A percentile compares a stretch with the other conserved stretches of the same genome.
Evolutionary conservation across 805 yeast genomes (phyloP).

Genomic region (Schizosaccharomyces octosporus): DNA sequence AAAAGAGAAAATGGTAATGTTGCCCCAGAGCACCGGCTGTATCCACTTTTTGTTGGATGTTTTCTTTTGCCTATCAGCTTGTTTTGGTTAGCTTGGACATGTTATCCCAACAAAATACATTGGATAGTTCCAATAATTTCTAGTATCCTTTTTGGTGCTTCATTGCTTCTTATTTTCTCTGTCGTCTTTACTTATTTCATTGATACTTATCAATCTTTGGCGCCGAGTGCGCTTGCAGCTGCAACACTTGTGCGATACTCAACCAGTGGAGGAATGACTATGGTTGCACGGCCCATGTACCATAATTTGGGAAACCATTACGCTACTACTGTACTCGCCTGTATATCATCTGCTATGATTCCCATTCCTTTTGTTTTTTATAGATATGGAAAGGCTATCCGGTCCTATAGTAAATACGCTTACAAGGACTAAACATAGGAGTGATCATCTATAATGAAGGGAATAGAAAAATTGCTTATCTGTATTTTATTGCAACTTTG

Average conservation of each 20-base stretch:
- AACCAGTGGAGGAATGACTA: slow-evolving; percentile 48
- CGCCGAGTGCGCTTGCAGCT: slow-evolving; percentile 35
- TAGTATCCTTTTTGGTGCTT: slow-evolving; percentile 28
- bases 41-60: slow-evolving; percentile 25
- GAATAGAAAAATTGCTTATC: too few species aligned
- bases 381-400: not conserved
- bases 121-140: slow-evolving; percentile 34
- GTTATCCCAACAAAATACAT: slow-evolving; percentile 25
- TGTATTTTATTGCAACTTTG: too few species aligned
- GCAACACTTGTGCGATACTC: slow-evolving; percentile 34
- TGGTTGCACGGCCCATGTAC: slow-evolving; percentile 35
- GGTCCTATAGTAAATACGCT: slow-evolving; percentile 3
- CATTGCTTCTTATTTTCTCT: slow-evolving; percentile 30
- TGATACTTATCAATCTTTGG: slow-evolving; percentile 52
- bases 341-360: slow-evolving; percentile 24
- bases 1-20: slow-evolving; percentile 19
- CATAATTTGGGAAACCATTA: slow-evolving; percentile 26
- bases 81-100: slow-evolving; percentile 39
- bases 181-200: slow-evolving; percentile 53
- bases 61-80: slow-evolving; percentile 26
- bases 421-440: not conserved
- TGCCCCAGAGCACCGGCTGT: slow-evolving; percentile 32
- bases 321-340: slow-evolving; percentile 31
- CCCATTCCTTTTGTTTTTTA: slow-evolving; percentile 22
- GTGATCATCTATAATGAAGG: too few species aligned